These are phyloP conservation scores for Parathielavia appendiculata DNA, from an alignment of 495 filamentous ascomycete species.

Conservation along the genomic window DNA sequence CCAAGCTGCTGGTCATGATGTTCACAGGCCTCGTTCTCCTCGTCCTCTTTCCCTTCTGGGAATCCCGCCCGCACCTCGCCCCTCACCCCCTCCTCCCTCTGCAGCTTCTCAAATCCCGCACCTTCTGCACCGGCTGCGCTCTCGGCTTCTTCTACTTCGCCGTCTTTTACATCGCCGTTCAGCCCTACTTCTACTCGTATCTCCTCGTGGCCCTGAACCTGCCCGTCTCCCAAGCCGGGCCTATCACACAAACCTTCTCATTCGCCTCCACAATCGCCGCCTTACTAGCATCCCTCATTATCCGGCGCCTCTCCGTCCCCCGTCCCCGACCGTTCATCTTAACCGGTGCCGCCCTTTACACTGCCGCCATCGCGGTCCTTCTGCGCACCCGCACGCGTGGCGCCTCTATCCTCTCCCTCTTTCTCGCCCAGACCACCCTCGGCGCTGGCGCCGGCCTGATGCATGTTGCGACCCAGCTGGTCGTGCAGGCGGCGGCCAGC, in stretches of 20 bases:
- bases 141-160: slow-evolving; percentile 53
- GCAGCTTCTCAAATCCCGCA: slow-evolving; percentile 54
- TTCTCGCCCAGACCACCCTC: slow-evolving; percentile 67
- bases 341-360: slow-evolving; percentile 52
- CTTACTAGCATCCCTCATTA: slow-evolving; percentile 48
- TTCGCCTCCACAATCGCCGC: slow-evolving; percentile 51
- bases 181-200: slow-evolving; percentile 57
- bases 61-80: slow-evolving; percentile 46
- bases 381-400: slow-evolving; percentile 57
- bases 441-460: slow-evolving; percentile 55
- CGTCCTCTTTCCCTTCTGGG: slow-evolving; percentile 55
- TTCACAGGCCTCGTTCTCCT: slow-evolving; percentile 52
- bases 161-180: slow-evolving; percentile 59
- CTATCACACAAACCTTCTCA: slow-evolving; percentile 49
- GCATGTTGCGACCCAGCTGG: slow-evolving; percentile 57
- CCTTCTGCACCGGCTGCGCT: slow-evolving; percentile 57
- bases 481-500: slow-evolving; percentile 47
- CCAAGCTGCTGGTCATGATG: slow-evolving; percentile 52
- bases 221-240: slow-evolving; percentile 46
- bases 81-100: slow-evolving; percentile 56
- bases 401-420: slow-evolving; percentile 49
- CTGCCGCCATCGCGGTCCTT: slow-evolving; percentile 59
- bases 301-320: slow-evolving; percentile 43
- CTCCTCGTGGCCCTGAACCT: slow-evolving; percentile 61
- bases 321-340: slow-evolving; percentile 34